phyloP scores from a whole-genome alignment of 2,329 filamentous ascomycete species.

The Plenodomus tracheiphilus region DNA sequence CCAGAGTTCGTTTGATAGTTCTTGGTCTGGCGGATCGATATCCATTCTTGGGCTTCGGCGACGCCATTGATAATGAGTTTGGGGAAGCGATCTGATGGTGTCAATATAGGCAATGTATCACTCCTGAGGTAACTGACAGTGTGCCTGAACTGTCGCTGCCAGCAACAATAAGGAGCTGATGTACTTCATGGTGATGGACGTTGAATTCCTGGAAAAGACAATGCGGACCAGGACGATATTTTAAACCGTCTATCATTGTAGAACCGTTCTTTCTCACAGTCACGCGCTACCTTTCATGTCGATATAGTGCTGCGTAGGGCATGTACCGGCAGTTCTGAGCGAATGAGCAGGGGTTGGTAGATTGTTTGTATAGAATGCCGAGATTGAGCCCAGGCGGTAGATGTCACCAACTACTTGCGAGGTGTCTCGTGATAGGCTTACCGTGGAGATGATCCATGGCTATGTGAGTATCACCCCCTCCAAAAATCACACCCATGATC shows the following conservation, averaged over 20 bases:
- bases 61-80: constrained; percentile 27
- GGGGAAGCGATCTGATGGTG: constrained; percentile 26
- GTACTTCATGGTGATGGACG: background rate
- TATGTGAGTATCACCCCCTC: too few species aligned
- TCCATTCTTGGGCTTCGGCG: constrained; percentile 48
- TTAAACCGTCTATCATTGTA: background rate
- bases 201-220: background rate
- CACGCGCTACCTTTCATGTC: background rate
- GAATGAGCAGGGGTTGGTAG: background rate
- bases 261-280: background rate
- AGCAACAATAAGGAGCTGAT: constrained; percentile 7
- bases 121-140: constrained; percentile 16
- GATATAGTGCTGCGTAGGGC: background rate
- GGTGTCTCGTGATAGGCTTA: background rate
- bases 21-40: constrained; percentile 52
- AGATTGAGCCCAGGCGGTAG: background rate
- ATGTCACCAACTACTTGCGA: background rate
- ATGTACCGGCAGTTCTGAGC: background rate
- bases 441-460: background rate
- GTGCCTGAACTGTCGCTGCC: constrained; percentile 22
- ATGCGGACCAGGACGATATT: background rate
- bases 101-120: background rate
- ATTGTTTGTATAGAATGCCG: background rate
- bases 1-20: constrained; percentile 57
- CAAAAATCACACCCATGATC: too few species aligned